A percentile compares a stretch with the other conserved stretches of the same genome.
These are phyloP conservation scores for Botrytis medusae DNA, from an alignment of 2,329 filamentous ascomycete genomes.

Conservation along the genomic window DNA sequence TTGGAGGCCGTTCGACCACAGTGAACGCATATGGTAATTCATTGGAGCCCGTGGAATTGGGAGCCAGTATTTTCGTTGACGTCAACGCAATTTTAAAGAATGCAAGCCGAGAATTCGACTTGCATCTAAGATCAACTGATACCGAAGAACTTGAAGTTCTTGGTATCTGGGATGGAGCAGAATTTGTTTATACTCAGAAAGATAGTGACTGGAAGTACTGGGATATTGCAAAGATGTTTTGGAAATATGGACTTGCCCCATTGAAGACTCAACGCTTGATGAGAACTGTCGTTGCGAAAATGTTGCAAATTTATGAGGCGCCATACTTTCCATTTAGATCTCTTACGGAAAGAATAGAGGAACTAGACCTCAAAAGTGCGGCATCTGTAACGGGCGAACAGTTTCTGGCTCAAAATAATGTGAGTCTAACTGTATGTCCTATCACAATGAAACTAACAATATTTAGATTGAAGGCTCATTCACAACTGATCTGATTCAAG, in stretches of 20 bases:
- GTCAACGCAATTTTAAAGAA: constrained; percentile 80
- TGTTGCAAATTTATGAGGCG: constrained; percentile 75
- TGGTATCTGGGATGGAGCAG: constrained; percentile 80
- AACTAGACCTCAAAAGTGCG: constrained; percentile 64
- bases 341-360: constrained; percentile 65
- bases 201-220: constrained; percentile 68
- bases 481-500: constrained; percentile 80
- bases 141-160: constrained; percentile 50
- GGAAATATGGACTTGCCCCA: constrained; percentile 81
- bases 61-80: constrained; percentile 87
- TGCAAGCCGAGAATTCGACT: constrained; percentile 68
- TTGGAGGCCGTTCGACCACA: constrained; percentile 86
- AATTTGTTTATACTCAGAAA: constrained; percentile 68
- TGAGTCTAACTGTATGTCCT: constrained; percentile 34
- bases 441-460: constrained; percentile 22
- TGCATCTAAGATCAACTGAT: constrained; percentile 54
- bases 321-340: constrained; percentile 84
- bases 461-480: constrained; percentile 63
- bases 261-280: constrained; percentile 72
- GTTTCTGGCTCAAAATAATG: constrained; percentile 65
- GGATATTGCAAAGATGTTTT: constrained; percentile 75
- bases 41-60: constrained; percentile 73
- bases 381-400: constrained; percentile 73
- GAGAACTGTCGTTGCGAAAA: constrained; percentile 67
- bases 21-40: constrained; percentile 73